Base-by-base conservation (phyloP, 495 filamentous ascomycete species). In the Peziza echinospora region DNA sequence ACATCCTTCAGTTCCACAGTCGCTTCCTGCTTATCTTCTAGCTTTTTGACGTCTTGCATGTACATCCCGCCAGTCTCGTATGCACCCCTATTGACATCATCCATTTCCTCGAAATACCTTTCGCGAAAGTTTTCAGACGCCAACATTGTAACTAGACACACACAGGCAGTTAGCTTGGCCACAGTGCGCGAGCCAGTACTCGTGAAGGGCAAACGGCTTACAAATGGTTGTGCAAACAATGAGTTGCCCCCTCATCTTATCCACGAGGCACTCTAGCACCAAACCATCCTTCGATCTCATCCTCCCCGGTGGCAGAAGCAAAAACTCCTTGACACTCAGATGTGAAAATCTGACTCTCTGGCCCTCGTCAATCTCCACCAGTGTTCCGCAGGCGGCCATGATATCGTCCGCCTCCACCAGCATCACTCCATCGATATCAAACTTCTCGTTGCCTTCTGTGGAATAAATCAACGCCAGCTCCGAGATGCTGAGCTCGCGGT, bases 291-390 rank as follows among this genome's bases (percentile, higher is more conserved):
- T 37, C 30, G 30, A 37, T 5, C 17, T 37, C 2, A 37, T 37
- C 17, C 5, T 37, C 5, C 17, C 17, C 17, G 30, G 17, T 13
- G 11, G 11, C 3, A 37, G 47, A 11, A 49, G 26, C 24, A 49
- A 24, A 24, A 49, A 49, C 28, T 49, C 47, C 26, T 49, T 49
- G 6, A 49, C 47, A 8, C 25, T 44, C 24, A 49, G 40, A 24
- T 49, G 47, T 26, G 41, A 44, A 34, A 49, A 49, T 5, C 47
- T 39, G 7, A 49, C 23, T 21, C 43, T 44, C 2, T 44, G 17
- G 23, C 25, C 24, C 11, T 45, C 26, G 24, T 40, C 24, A 0
- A 49, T 44, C 24, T 49, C 47, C 8, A 49, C 24, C 5, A 49
- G 37, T 16, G 41, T 30, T 23, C 41, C 47, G 24, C 47, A 49